Conservation (phyloP, 345 rosid genomes). For the Heritiera littoralis region DNA sequence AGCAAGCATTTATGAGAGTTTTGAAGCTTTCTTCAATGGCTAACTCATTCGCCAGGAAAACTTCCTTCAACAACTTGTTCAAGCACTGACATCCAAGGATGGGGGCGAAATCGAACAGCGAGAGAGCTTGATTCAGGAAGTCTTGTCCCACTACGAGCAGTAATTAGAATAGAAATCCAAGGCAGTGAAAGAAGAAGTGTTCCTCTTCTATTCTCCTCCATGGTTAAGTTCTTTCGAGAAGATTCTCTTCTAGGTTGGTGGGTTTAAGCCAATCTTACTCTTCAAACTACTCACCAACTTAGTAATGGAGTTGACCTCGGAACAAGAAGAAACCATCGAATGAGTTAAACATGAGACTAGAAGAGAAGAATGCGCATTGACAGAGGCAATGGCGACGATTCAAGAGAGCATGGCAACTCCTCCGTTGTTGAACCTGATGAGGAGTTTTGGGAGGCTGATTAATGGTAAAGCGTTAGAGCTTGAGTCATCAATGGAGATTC, state of each 20-base stretch:
- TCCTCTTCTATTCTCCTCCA: too few species aligned
- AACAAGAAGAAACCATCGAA: conserved; percentile 32
- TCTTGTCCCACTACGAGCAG: conserved; percentile 32
- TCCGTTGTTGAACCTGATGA: conserved; percentile 20
- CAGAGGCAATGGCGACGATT: conserved; percentile 38
- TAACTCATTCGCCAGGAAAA: conserved; percentile 38
- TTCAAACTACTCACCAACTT: conserved; percentile 31
- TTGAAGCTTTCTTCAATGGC: conserved; percentile 32
- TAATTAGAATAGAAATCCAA: conserved; percentile 36
- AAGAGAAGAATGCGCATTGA: conserved; percentile 36
- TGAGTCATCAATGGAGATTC: conserved; percentile 29
- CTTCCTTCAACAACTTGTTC: too few species aligned
- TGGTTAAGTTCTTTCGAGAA: conserved; percentile 44
- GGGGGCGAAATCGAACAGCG: background rate
- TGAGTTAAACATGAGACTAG: conserved; percentile 26
- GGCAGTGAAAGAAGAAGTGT: too few species aligned
- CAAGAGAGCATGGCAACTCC: conserved; percentile 45
- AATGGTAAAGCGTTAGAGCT: conserved; percentile 22
- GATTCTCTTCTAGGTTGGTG: conserved; percentile 40
- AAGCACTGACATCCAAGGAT: background rate
- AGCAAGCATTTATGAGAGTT: conserved; percentile 14
- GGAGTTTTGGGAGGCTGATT: conserved; percentile 21
- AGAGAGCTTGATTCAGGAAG: conserved; percentile 25
- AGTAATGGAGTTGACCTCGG: conserved; percentile 24
- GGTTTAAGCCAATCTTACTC: conserved; percentile 39